A percentile compares a stretch with the other conserved stretches of the same genome.
Conservation (phyloP, 208 protist genomes). For the Crithidia mellificae region DNA sequence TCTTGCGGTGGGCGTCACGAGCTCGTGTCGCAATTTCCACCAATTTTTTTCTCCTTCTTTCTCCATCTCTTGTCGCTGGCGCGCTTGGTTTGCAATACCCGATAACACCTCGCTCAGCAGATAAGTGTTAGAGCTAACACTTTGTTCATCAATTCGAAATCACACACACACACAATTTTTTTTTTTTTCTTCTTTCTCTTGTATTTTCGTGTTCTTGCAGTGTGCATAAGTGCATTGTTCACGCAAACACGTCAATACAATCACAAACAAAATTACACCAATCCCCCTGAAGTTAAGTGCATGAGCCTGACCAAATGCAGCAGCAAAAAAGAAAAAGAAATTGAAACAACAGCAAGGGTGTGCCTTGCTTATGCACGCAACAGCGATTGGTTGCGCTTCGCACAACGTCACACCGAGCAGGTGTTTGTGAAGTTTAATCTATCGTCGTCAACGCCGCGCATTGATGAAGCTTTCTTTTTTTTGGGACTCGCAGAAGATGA, state of each 20-base stretch:
- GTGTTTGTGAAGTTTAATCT: background rate
- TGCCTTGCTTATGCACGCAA: background rate
- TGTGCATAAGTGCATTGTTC: background rate
- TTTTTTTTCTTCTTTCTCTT: too few relatives aligned
- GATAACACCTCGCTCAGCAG: background rate
- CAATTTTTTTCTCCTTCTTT: conserved; percentile 6
- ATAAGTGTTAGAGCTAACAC: background rate
- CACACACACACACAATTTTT: background rate
- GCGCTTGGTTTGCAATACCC: background rate
- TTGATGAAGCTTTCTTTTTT: background rate
- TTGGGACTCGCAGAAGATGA: background rate
- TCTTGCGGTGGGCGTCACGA: background rate
- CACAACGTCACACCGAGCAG: background rate
- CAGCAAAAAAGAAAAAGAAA: background rate
- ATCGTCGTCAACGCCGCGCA: background rate
- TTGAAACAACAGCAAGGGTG: too few relatives aligned
- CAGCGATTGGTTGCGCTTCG: background rate
- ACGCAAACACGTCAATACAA: too few relatives aligned
- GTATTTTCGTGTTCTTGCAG: conserved; percentile 17
- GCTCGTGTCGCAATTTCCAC: background rate
- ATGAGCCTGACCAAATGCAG: too few relatives aligned
- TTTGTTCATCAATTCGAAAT: conserved; percentile 1
- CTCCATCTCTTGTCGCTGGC: conserved; percentile 1
- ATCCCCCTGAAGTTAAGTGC: too few relatives aligned
- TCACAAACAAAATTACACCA: background rate